Base-by-base conservation (phyloP, 345 rosid species). In the Lepidium sativum region DNA sequence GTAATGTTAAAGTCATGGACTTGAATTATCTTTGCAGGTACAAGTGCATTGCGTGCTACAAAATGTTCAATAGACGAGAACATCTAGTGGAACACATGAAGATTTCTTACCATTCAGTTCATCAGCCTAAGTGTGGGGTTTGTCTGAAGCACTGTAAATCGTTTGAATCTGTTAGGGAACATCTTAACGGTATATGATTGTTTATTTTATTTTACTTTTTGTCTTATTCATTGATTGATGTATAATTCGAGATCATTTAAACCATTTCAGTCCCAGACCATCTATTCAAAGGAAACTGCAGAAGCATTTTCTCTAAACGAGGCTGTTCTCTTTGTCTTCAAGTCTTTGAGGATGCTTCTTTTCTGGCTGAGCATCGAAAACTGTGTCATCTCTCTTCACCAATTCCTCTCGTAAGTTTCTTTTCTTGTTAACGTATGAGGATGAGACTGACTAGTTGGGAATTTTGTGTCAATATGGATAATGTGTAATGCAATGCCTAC, bases 21-120 rank as follows among this genome's bases (percentile, higher is more conserved):
- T 23, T 29, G 1, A 27, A 27, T 38, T 18, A 35, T 43, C 25
- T 25, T 2, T n/a, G 33, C 75, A 91, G 96, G 82, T 75, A 87
- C 78, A 81, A 35, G 69, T 91, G 89, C 66, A 71, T 73, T 23
- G 95, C 92, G 29, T 91, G 96, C 80, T 83, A 62, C 80, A 83
- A 81, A 81, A 83, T 85, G 71, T 91, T 76, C 56, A 87, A 84
- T 58, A 83, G 79, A 75, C 79, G 80, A 64, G 78, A 77, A 39
- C 95, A 87, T 75, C 95, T 87, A 11, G 78, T 91, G 17, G 91
- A 84, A 72, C 97, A 87, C 80, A 84, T 90, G 95, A 87, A 81
- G 75, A 74, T 68, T 61, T 76, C 89, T 5, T 80, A 71, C 77
- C 97, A 86, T 68, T 85, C 95, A 3, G 68, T 60, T 63, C 97